Evolutionary conservation across 768 basidiomycete genomes (phyloP), one percentile per base, ranked within the genome.

Genomic region (Lepiota brunneoincarnata): DNA sequence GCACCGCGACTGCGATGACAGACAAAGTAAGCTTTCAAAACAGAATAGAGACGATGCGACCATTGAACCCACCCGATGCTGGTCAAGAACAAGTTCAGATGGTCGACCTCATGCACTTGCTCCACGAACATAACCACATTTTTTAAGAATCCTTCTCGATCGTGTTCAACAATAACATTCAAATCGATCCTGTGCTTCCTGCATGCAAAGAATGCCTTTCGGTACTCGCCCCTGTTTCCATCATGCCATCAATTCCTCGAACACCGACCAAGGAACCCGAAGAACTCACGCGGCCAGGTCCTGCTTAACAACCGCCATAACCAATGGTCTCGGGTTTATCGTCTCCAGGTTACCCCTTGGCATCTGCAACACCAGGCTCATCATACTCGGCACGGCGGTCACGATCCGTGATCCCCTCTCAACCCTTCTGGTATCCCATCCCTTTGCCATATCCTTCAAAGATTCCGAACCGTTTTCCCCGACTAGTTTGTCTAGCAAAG

Each of bases 271-370:
- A 18, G 21, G 9, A 49, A 52, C 14, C 15, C 18, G 10, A 17
- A 45, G 34, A 34, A 78, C 85, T 62, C 62, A 93, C 94, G 69
- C 73, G 35, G 87, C 77, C 5, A 98, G 72, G 64, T 95, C 89
- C 49, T 81, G 75, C 47, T 81, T 80, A 1, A 98, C 86, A 4
- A 92, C 86, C 52, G 86, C 80, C 76, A 97, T 83, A 15, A 98
- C 94, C 61, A 99, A 69, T 11, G 95, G 90, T 39, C 97, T 77
- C 2, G 97, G 97, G 62, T 89, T 92, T 49, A 99, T 86, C 1
- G 93, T 98, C 73, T 99, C 97, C 56, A 99, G 65, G 69, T 98
- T 98, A 1, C 97, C 97, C 59, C 97, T 75, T 0, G 96, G 97
- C 96, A 98, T 98, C 70, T 99, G 97, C 9, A 99, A 72, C 0